A percentile compares a stretch with the other conserved stretches of the same genome.
These are phyloP conservation scores for Hemisphaericaspora subhashii DNA, from an alignment of 1,139 yeast genomes.

Conservation along the genomic window DNA sequence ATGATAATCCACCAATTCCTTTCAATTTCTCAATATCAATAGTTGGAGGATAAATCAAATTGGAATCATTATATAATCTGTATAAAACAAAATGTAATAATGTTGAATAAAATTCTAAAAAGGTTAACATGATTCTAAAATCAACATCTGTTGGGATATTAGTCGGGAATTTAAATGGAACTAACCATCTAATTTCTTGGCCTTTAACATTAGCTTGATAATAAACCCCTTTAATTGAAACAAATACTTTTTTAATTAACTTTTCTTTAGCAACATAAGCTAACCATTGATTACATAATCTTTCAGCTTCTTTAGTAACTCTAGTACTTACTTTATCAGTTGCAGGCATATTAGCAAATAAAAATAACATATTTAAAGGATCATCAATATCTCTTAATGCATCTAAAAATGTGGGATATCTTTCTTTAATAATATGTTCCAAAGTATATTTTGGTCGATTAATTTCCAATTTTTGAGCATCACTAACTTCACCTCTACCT, in stretches of 20 bases:
- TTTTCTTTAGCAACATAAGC: constrained; percentile 89
- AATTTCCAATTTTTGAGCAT: constrained; percentile 82
- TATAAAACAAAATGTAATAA: constrained; percentile 81
- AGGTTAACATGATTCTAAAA: constrained; percentile 95
- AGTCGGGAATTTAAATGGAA: constrained; percentile 95
- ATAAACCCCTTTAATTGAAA: constrained; percentile 95
- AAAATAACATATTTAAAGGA: constrained; percentile 90
- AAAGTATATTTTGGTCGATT: constrained; percentile 82
- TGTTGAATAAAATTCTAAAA: constrained; percentile 93
- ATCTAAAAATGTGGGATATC: constrained; percentile 92
- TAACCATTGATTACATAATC: constrained; percentile 90
- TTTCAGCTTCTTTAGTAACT: constrained; percentile 83
- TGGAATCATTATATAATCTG: constrained; percentile 82
- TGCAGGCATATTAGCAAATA: constrained; percentile 94
- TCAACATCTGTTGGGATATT: constrained; percentile 93
- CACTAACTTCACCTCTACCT: constrained; percentile 87
- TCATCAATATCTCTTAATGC: constrained; percentile 94
- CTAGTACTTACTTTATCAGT: constrained; percentile 78
- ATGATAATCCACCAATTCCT: constrained; percentile 86
- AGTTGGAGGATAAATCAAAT: constrained; percentile 88
- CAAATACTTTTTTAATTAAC: constrained; percentile 83
- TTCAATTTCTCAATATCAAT: constrained; percentile 70
- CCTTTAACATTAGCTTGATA: constrained; percentile 90
- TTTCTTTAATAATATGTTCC: constrained; percentile 88
- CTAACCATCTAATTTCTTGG: constrained; percentile 93